Conservation (phyloP, 768 basidiomycete genomes). For the Mycena sanguinolenta region DNA sequence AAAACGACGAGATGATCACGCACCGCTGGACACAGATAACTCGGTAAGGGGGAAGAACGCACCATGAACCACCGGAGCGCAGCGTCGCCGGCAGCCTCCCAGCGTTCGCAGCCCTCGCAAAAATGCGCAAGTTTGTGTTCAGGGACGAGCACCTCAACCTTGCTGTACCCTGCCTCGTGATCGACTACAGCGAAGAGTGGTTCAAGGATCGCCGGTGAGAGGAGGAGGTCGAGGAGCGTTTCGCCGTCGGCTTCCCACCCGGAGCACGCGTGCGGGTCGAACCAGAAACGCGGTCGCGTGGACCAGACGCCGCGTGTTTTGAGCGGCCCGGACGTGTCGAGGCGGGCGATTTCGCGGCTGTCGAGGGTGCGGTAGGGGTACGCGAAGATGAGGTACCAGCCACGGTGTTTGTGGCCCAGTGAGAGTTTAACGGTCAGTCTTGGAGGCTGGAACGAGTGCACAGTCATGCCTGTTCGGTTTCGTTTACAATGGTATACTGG, state of each 20-base stretch:
- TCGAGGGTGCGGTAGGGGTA: conserved; percentile 32
- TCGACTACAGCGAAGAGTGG: conserved; percentile 35
- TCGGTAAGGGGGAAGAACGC: conserved; percentile 16
- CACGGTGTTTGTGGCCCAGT: conserved; percentile 35
- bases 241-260: conserved; percentile 35
- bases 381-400: conserved; percentile 39
- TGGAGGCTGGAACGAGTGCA: conserved; percentile 29
- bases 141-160: conserved; percentile 37
- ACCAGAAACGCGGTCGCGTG: conserved; percentile 35
- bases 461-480: background rate
- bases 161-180: conserved; percentile 17
- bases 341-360: conserved; percentile 36
- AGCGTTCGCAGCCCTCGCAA: conserved; percentile 33
- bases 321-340: conserved; percentile 22
- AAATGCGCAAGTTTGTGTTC: conserved; percentile 31
- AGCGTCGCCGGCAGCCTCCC: conserved; percentile 33
- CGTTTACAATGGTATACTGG: background rate
- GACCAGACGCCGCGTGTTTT: conserved; percentile 9
- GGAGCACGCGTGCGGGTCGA: conserved; percentile 28
- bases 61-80: conserved; percentile 33
- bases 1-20: background rate
- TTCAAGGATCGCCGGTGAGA: conserved; percentile 24
- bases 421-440: conserved; percentile 29
- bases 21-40: conserved; percentile 38
- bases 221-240: conserved; percentile 37